Conservation (phyloP, 345 rosid genomes). For the Crucihimalaya himalaica region DNA sequence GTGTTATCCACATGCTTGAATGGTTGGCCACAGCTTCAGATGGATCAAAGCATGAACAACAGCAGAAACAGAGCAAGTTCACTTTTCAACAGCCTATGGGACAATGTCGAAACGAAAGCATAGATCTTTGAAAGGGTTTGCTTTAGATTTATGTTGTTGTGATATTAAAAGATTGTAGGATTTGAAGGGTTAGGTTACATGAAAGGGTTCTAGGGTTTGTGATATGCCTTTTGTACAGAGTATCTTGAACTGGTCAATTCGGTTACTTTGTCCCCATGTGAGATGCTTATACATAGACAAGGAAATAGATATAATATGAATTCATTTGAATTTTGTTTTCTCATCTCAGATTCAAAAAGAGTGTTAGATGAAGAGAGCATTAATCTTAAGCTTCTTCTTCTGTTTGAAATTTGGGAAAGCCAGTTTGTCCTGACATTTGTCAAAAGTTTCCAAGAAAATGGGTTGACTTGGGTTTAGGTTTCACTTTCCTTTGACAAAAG, state of each 20-base stretch:
- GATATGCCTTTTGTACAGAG: conserved; percentile 37
- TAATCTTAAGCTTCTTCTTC: background rate
- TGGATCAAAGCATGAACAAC: conserved; percentile 31
- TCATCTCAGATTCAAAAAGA: background rate
- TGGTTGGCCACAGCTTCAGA: conserved; percentile 49
- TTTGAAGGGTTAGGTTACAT: conserved; percentile 25
- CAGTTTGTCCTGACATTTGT: background rate
- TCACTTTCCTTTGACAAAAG: background rate
- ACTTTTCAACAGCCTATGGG: conserved; percentile 21
- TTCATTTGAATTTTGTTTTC: conserved; percentile 27
- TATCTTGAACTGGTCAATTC: conserved; percentile 30
- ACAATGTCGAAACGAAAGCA: conserved; percentile 30
- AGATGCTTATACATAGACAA: conserved; percentile 42
- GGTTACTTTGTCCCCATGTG: conserved; percentile 17
- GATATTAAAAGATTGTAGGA: conserved; percentile 36
- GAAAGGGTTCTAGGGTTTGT: conserved; percentile 26
- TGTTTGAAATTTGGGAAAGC: background rate
- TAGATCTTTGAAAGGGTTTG: conserved; percentile 40
- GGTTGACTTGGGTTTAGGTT: background rate
- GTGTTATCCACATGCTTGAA: conserved; percentile 63
- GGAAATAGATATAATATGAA: conserved; percentile 33
- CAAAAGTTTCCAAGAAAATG: too few species aligned
- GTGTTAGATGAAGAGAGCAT: background rate
- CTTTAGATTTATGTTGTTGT: conserved; percentile 37
- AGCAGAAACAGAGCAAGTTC: conserved; percentile 13